Base-by-base conservation (phyloP, 1,139 yeast genomes). In the Pichia sp. region DNA sequence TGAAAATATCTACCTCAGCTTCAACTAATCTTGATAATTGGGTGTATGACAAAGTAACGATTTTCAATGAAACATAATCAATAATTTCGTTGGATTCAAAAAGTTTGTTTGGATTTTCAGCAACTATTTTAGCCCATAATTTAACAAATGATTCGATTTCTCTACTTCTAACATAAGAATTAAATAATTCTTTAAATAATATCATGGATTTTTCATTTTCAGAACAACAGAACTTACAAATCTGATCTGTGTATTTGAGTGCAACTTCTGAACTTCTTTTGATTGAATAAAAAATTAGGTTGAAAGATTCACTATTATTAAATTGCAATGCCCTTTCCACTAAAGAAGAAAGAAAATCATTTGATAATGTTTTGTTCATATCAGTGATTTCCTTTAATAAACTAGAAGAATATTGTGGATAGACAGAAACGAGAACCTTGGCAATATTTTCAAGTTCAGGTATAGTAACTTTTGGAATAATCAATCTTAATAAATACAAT, bases 81-180 rank as follows among this genome's bases (percentile, higher is more conserved):
- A 68, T 51, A 35, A 74, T 67, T 2, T 52, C 54, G 3, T 51
- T 49, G 2, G 64, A 54, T 9, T 45, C 41, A 19, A 52, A 31
- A 4, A 43, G 9, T 45, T 45, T 18, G 31, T 50, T 64, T 73
- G 31, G 55, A 42, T 15, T 29, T 13, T 25, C 7, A 6, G 20
- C 19, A 11, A 70, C 60, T 5, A 69, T 62, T 2, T 51, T 40
- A 13, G 64, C 60, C 81, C 84, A 80, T 13, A 68, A 56, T 1
- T 62, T 57, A 37, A 77, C 64, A 49, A 82, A 81, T 5, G 61
- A 59, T 9, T 61, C 61, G 33, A 78, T 63, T 41, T 80, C 87
- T 64, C 93, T 73, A 6, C 80, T 80, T 50, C 66, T 72, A 5
- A 69, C 64, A 53, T 70, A 74, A 10, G 81, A 72, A 9, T 64